Conservation (phyloP, 352 stramenopile genomes). For the Pythium pyrilobum region DNA sequence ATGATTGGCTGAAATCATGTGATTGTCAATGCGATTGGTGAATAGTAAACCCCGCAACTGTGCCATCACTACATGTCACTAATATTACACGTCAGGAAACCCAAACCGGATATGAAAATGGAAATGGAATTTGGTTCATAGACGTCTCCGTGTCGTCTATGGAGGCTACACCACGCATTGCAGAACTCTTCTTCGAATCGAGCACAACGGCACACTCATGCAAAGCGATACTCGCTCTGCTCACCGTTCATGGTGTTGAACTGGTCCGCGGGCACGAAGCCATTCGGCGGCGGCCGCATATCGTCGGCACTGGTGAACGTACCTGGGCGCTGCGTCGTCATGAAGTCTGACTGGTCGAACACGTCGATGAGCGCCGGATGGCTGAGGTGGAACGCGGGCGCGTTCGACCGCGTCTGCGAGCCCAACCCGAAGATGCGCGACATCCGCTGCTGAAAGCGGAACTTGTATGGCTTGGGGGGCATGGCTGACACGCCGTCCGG, state of each 20-base stretch:
- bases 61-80: background rate
- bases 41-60: background rate
- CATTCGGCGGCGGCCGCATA: constrained; percentile 6
- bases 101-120: background rate
- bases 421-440: constrained; percentile 81
- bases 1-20: constrained; percentile 51
- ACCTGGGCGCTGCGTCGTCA: constrained; percentile 40
- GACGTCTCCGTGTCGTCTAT: too few species aligned
- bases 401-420: constrained; percentile 55
- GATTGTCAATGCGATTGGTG: too few species aligned
- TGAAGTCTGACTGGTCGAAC: constrained; percentile 73
- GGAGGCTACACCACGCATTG: too few species aligned
- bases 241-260: constrained; percentile 13
- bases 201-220: too few species aligned
- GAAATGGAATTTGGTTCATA: background rate
- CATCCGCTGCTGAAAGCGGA: constrained; percentile 90
- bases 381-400: constrained; percentile 66
- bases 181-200: too few species aligned
- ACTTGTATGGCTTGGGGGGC: constrained; percentile 87
- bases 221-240: constrained; percentile 22
- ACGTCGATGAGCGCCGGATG: constrained; percentile 77
- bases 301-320: constrained; percentile 37
- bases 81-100: background rate
- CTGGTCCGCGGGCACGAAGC: constrained; percentile 18
- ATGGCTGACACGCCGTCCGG: constrained; percentile 83